These are phyloP conservation scores for Serendipita vermifera DNA, from an alignment of 768 basidiomycete genomes.

Conservation along the genomic window DNA sequence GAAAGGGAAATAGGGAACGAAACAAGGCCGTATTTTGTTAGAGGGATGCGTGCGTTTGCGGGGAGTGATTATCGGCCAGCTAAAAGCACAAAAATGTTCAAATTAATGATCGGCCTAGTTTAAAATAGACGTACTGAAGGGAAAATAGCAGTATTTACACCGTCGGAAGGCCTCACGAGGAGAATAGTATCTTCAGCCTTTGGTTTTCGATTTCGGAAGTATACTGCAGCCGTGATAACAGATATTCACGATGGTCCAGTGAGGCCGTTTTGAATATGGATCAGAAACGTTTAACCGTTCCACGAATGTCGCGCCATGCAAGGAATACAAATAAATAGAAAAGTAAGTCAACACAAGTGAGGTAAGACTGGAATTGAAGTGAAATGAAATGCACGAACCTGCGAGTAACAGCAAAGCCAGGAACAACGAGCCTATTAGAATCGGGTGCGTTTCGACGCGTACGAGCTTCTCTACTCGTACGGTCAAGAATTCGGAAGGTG, in stretches of 20 bases:
- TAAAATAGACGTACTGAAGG: slow-evolving; percentile 39
- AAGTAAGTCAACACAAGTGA: too few species aligned
- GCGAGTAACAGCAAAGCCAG: not conserved
- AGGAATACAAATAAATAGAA: too few species aligned
- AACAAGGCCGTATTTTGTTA: slow-evolving; percentile 52
- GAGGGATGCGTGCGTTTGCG: slow-evolving; percentile 67
- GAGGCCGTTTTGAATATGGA: not conserved
- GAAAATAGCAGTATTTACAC: slow-evolving; percentile 69
- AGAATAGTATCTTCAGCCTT: slow-evolving; percentile 29
- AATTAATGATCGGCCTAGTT: slow-evolving; percentile 9
- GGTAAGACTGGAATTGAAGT: too few species aligned
- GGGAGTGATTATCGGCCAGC: slow-evolving; percentile 42
- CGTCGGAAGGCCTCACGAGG: slow-evolving; percentile 58
- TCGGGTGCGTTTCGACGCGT: not conserved
- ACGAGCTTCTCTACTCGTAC: too few species aligned
- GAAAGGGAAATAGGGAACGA: slow-evolving; percentile 28
- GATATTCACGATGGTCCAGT: not conserved
- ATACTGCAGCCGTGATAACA: not conserved
- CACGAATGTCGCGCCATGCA: too few species aligned
- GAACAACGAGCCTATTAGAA: not conserved
- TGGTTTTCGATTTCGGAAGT: not conserved
- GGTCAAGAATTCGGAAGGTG: too few species aligned
- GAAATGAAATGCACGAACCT: not conserved
- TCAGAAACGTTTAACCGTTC: too few species aligned
- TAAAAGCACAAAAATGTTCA: slow-evolving; percentile 13